Conservation (phyloP, 2,329 filamentous ascomycete genomes). For the Pseudocercospora vitis region DNA sequence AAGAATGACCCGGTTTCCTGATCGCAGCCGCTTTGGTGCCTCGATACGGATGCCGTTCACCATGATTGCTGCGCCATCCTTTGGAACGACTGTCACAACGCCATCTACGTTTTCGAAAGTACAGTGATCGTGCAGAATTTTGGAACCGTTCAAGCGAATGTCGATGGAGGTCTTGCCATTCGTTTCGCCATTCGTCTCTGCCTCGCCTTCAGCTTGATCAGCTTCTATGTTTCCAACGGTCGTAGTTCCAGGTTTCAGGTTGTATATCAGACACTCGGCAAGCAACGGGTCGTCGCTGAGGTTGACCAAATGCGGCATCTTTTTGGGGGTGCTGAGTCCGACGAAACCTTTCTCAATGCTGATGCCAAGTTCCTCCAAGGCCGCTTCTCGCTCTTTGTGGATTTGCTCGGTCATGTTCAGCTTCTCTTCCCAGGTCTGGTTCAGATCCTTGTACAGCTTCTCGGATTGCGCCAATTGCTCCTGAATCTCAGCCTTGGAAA, state of each 20-base stretch:
- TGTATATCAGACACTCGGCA: slow-evolving; percentile 95
- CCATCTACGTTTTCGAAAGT: slow-evolving; percentile 92
- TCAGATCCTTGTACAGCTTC: slow-evolving; percentile 91
- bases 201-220: slow-evolving; percentile 55
- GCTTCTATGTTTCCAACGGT: slow-evolving; percentile 93
- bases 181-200: slow-evolving; percentile 66
- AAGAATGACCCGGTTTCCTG: slow-evolving; percentile 90
- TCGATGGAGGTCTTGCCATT: slow-evolving; percentile 61
- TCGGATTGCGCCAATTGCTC: slow-evolving; percentile 96
- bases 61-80: slow-evolving; percentile 94
- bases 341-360: slow-evolving; percentile 99
- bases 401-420: slow-evolving; percentile 92
- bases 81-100: slow-evolving; percentile 85
- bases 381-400: slow-evolving; percentile 93
- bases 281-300: slow-evolving; percentile 78
- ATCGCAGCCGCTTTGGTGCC: slow-evolving; percentile 80
- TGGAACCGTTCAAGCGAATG: slow-evolving; percentile 88
- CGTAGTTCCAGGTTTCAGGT: slow-evolving; percentile 91
- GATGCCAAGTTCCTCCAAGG: slow-evolving; percentile 93
- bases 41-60: slow-evolving; percentile 91
- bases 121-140: slow-evolving; percentile 90
- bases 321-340: slow-evolving; percentile 92
- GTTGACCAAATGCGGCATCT: slow-evolving; percentile 99
- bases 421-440: slow-evolving; percentile 99
- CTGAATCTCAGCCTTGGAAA: slow-evolving; percentile 96